Base-by-base conservation (phyloP, 1,284 basidiomycete species). In the Boletus sp. region DNA sequence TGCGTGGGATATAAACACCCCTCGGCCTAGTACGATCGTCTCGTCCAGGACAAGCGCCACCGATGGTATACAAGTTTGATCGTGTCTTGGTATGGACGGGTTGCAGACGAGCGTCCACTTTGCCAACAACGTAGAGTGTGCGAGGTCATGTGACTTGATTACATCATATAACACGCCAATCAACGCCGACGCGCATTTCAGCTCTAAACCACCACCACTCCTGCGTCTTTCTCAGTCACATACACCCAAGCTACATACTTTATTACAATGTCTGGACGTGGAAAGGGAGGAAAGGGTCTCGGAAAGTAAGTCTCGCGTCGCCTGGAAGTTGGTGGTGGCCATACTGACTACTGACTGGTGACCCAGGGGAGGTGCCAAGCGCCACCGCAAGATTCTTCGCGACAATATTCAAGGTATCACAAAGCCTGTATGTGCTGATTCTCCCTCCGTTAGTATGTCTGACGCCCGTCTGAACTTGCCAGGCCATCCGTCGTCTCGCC, bases 321-420 rank as follows among this genome's bases (percentile, higher is more conserved):
- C n/a, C 16, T 7, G 16, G 14, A n/a, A n/a, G n/a, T n/a, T n/a
- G 7, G 16, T 36, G 78, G 75, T 19, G 5, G 17, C 10, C 9
- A n/a, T n/a, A n/a, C n/a, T n/a, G n/a, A 16, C 8, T 3, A 14
- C 26, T 55, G 32, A 61, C 46, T 57, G 81, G 86, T 72, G 84
- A 89, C 43, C 76, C 55, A 86, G 84, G 75, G 84, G 82, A 57
- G 82, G 81, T 64, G 84, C 83, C 54, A 85, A 86, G 71, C 77
- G 82, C 65, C 82, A 84, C 73, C 76, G 82, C 62, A 83, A 82
- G 72, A 80, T 84, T 52, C 71, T 84, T 49, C 78, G 82, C 62
- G 84, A 87, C 73, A 87, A 87, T 73, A 87, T 86, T 64, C 84
- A 85, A 69, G 73, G 74, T 75, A 88, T 75, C 60, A 78, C 75